Evolutionary conservation across 176 grass and related monocot genomes (phyloP).

Genomic region (Zizania latifolia): DNA sequence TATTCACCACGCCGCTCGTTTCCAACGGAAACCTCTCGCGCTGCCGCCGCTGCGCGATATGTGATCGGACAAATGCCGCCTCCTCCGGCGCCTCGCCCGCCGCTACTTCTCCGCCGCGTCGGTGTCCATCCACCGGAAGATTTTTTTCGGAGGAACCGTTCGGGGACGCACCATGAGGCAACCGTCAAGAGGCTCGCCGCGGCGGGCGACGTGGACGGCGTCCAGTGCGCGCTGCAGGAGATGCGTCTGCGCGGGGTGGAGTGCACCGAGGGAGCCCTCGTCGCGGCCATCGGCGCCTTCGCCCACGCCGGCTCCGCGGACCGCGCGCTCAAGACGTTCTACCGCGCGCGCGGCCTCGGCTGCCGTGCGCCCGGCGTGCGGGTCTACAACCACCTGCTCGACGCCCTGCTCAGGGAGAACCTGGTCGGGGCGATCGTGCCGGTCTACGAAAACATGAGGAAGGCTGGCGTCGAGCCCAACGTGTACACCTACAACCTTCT

Average conservation of each 20-base stretch:
- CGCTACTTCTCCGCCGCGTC: conserved; percentile 4
- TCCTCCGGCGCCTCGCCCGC: not conserved
- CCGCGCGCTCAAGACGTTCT: conserved; percentile 71
- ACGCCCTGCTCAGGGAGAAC: conserved; percentile 66
- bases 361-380: conserved; percentile 44
- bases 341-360: conserved; percentile 63
- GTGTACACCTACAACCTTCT: conserved; percentile 83
- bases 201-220: conserved; percentile 50
- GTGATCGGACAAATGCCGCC: conserved; percentile 50
- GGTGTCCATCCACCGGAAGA: not conserved
- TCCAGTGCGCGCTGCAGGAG: conserved; percentile 70
- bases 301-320: conserved; percentile 44
- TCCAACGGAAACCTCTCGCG: not conserved
- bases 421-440: conserved; percentile 43
- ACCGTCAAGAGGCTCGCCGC: conserved; percentile 57
- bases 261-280: conserved; percentile 51
- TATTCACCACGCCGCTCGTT: not conserved
- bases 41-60: conserved; percentile 29
- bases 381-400: conserved; percentile 80
- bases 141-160: fast-evolving
- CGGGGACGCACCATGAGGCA: conserved; percentile 40
- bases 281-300: conserved; percentile 55
- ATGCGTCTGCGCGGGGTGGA: conserved; percentile 54
- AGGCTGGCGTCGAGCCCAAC: conserved; percentile 50
- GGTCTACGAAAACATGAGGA: conserved; percentile 64